Evolutionary conservation across 495 filamentous ascomycete species (phyloP), one percentile per base, ranked within the genome.

Genomic region (Daldinia vernicosa): DNA sequence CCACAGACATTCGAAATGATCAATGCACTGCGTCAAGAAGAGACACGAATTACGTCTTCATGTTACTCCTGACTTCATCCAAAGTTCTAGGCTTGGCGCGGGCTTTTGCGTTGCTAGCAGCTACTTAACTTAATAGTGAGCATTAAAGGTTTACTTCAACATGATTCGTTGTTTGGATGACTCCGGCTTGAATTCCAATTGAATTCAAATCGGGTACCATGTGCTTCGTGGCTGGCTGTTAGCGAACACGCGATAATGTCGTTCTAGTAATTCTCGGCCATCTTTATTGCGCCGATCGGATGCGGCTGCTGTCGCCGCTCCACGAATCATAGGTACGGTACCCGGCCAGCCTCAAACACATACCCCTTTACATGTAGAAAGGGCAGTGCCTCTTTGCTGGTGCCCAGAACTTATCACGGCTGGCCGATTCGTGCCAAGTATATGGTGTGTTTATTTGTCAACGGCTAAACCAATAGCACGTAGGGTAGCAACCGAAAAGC

Each of bases 251-350:
- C 47, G 55, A 55, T 52, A 43, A 47, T 63, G 59, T 55, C 39
- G 33, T 32, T 39, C 19, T 65, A 72, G 60, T 68, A 68, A 68
- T 53, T 52, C 14, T 73, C 70, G 70, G 70, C 24, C 70, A 27
- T 73, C 70, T 73, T 73, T 69, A 37, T 56, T 69, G 27, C 43
- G 19, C 70, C 70, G 70, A 63, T 50, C 35, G n/a, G 35, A 53
- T 66, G 33, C 52, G 43, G 40, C 22, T 55, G 56, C 37, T 61
- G 22, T 53, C 51, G 17, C 59, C 37, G 63, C 57, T 60, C 58
- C 50, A 65, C 64, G 30, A 64, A 63, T 60, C 69, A 67, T 67
- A n/a, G 37, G 60, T 40, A 40, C 35, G 4, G 28, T 39, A 50
- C 12, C 22, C 7, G 50, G 37, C 52, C 40, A 33, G 32, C 28